Evolutionary conservation across 768 basidiomycete genomes (phyloP).

Genomic region (Udeniomyces megalosporus): DNA sequence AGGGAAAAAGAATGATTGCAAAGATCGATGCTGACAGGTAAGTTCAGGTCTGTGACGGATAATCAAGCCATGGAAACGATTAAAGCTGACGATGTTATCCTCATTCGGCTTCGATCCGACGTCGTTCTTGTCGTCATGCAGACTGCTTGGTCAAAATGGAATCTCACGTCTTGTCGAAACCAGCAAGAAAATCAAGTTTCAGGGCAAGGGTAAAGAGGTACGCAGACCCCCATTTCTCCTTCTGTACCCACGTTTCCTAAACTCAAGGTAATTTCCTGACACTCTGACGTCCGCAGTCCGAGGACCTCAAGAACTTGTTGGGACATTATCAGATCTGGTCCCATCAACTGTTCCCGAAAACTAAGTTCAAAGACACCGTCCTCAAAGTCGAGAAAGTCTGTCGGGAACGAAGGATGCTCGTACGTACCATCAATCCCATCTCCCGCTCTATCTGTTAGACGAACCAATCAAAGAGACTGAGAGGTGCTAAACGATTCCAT

Average conservation of each 20-base stretch:
- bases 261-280: background rate
- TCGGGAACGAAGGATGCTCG: constrained; percentile 70
- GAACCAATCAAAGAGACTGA: too few relatives aligned
- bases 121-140: constrained; percentile 18
- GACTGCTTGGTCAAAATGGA: constrained; percentile 55
- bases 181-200: constrained; percentile 58
- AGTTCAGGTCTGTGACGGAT: background rate
- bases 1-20: constrained; percentile 38
- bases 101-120: background rate
- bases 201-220: constrained; percentile 88
- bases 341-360: constrained; percentile 79
- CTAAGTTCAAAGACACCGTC: constrained; percentile 72
- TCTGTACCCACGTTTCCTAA: background rate
- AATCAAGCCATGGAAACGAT: background rate
- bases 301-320: constrained; percentile 64
- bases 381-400: constrained; percentile 73
- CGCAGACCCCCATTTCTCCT: constrained; percentile 15
- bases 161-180: constrained; percentile 64
- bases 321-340: constrained; percentile 88
- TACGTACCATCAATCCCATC: too few relatives aligned
- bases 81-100: background rate
- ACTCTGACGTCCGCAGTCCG: constrained; percentile 36
- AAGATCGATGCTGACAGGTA: constrained; percentile 52
- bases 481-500: too few relatives aligned
- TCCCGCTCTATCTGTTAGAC: too few relatives aligned